A percentile compares a stretch with the other conserved stretches of the same genome.
These are phyloP conservation scores for Trichosporon ovoides DNA, from an alignment of 1,284 basidiomycete genomes.

Conservation along the genomic window DNA sequence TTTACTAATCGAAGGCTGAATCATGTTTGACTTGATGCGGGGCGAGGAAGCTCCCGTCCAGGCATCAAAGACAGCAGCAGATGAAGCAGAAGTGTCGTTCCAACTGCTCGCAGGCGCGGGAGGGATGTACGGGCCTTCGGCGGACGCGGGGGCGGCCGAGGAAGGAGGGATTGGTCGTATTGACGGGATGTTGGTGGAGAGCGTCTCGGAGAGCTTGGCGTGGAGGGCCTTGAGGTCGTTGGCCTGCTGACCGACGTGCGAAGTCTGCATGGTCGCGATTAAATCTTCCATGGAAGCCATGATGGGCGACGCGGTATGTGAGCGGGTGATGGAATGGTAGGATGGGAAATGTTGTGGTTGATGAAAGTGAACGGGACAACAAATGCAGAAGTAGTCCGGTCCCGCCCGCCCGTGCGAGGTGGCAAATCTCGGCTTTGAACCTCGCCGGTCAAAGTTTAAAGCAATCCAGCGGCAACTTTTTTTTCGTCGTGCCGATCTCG, in stretches of 20 bases:
- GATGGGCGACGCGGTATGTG: neutral
- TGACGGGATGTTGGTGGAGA: slow-evolving; percentile 13
- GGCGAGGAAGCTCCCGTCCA: slow-evolving; percentile 7
- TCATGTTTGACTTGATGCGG: slow-evolving; percentile 3
- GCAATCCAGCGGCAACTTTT: neutral
- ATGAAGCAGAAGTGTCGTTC: slow-evolving; percentile 27
- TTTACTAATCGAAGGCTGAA: slow-evolving; percentile 7
- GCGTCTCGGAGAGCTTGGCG: slow-evolving; percentile 32
- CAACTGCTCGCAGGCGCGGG: slow-evolving; percentile 44
- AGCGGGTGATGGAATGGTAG: neutral
- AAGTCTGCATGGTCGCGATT: slow-evolving; percentile 25
- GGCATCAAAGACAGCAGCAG: slow-evolving; percentile 10
- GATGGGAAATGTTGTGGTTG: slow-evolving; percentile 1
- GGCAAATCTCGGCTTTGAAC: slow-evolving; percentile 5
- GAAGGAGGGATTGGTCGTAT: slow-evolving; percentile 29
- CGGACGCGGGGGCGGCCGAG: slow-evolving; percentile 13
- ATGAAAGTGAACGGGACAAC: neutral
- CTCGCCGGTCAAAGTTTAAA: neutral
- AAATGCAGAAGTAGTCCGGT: slow-evolving; percentile 3
- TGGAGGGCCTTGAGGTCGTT: slow-evolving; percentile 40
- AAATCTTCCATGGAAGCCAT: slow-evolving; percentile 5
- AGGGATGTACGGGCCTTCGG: slow-evolving; percentile 31
- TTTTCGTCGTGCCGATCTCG: neutral
- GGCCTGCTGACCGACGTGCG: slow-evolving; percentile 39
- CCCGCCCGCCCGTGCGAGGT: slow-evolving; percentile 1